A percentile compares a stretch with the other conserved stretches of the same genome.
These are phyloP conservation scores for Aspergillus bertholletiae DNA, from an alignment of 495 filamentous ascomycete genomes.

Conservation along the genomic window DNA sequence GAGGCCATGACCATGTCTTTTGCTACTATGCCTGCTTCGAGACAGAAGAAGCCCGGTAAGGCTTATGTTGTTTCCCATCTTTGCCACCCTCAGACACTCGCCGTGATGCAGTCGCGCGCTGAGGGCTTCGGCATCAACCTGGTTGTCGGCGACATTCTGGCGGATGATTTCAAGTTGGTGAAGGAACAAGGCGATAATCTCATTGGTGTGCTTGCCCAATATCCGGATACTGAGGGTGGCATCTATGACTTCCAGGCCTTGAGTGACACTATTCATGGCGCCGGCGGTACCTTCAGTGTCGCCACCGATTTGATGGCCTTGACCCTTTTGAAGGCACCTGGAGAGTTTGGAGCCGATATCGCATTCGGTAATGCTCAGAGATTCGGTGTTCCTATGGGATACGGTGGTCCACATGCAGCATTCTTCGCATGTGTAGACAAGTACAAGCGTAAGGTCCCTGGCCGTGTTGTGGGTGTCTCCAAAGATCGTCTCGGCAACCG, in stretches of 20 bases:
- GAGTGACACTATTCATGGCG: constrained; percentile 72
- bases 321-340: constrained; percentile 85
- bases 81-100: constrained; percentile 86
- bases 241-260: constrained; percentile 72
- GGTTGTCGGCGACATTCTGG: constrained; percentile 65
- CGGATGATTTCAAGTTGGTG: constrained; percentile 57
- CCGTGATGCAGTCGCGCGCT: constrained; percentile 83
- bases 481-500: constrained; percentile 84
- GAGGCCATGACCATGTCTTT: constrained; percentile 97
- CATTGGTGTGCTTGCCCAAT: constrained; percentile 90
- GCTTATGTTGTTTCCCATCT: constrained; percentile 79
- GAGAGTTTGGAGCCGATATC: constrained; percentile 95
- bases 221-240: constrained; percentile 86
- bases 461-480: constrained; percentile 86
- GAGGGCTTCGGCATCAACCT: constrained; percentile 90
- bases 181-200: constrained; percentile 77
- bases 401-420: constrained; percentile 92
- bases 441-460: constrained; percentile 94
- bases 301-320: constrained; percentile 90
- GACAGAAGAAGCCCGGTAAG: constrained; percentile 73
- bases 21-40: constrained; percentile 65
- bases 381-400: constrained; percentile 91
- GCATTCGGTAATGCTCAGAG: constrained; percentile 96
- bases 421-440: constrained; percentile 95
- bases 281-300: constrained; percentile 79